A percentile compares a stretch with the other conserved stretches of the same genome.
Conservation (phyloP, 1,139 yeast species). For the Candida sp. region DNA sequence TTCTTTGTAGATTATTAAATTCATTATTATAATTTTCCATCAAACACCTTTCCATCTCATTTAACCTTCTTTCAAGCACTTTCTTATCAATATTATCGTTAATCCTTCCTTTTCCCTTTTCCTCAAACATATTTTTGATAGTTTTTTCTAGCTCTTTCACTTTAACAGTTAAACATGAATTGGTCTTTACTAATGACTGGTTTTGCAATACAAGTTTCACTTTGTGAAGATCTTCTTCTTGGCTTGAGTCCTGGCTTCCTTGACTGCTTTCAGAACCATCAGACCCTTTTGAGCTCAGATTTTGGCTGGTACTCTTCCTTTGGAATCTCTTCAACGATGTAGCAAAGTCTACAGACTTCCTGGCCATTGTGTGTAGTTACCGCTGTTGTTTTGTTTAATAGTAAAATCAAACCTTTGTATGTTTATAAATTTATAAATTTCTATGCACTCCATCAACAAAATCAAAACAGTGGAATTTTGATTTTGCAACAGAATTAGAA, state of each 20-base stretch:
- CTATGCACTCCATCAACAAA: neutral
- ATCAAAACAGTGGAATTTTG: neutral
- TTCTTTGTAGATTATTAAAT: constrained; percentile 9
- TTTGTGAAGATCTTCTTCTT: too few relatives aligned
- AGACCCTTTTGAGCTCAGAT: neutral
- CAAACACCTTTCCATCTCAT: constrained; percentile 34
- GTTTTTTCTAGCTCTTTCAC: constrained; percentile 51
- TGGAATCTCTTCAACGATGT: constrained; percentile 16
- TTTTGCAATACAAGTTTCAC: constrained; percentile 38
- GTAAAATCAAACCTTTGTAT: neutral
- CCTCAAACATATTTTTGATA: constrained; percentile 43
- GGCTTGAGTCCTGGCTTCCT: neutral
- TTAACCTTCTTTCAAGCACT: constrained; percentile 10
- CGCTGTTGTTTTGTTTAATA: neutral
- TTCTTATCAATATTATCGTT: neutral
- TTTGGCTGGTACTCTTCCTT: neutral
- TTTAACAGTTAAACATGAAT: constrained; percentile 46
- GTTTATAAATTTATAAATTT: too few relatives aligned
- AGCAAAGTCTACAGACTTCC: constrained; percentile 18
- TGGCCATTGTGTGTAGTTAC: constrained; percentile 12
- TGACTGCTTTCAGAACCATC: neutral
- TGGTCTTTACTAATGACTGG: constrained; percentile 52
- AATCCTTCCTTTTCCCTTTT: constrained; percentile 36
- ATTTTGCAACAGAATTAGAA: too few relatives aligned
- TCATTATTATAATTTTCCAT: constrained; percentile 40